These are phyloP conservation scores for Eucalyptus sp. DNA, from an alignment of 345 rosid genomes.

Conservation along the genomic window DNA sequence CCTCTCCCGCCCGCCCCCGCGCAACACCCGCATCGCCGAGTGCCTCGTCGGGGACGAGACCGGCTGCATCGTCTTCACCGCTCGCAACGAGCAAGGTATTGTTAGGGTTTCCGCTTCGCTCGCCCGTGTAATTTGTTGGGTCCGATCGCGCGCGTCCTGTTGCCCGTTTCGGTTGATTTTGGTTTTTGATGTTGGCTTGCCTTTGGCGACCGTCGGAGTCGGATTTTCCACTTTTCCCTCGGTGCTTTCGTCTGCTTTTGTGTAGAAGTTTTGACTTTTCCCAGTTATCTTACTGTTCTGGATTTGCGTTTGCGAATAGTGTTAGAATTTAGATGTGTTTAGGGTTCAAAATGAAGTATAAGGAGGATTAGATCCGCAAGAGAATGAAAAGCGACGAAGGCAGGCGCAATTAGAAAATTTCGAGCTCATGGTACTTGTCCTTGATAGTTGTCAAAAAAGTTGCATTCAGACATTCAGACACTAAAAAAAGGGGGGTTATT, in stretches of 20 bases:
- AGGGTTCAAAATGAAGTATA: not conserved
- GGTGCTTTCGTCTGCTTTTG: not conserved
- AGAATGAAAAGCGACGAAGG: not conserved
- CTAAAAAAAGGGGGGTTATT: not conserved
- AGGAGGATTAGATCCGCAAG: not conserved
- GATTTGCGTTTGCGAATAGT: not conserved
- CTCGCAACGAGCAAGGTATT: conserved; percentile 71
- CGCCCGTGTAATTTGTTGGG: not conserved
- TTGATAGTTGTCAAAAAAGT: not conserved
- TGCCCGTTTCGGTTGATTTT: not conserved
- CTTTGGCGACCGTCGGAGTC: not conserved
- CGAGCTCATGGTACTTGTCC: not conserved
- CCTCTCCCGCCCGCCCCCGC: conserved; percentile 26
- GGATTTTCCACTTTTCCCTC: not conserved
- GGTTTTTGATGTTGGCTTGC: not conserved
- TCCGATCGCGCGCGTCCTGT: not conserved
- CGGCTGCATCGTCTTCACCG: conserved; percentile 54
- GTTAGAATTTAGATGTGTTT: not conserved
- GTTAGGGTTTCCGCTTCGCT: not conserved
- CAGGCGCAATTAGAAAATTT: not conserved
- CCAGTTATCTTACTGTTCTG: not conserved
- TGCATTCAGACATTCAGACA: not conserved
- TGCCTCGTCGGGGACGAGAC: conserved; percentile 72
- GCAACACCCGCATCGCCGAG: conserved; percentile 46
- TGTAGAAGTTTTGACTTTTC: not conserved